Base-by-base conservation (phyloP, 768 basidiomycete species). In the Lactarius psammicola region DNA sequence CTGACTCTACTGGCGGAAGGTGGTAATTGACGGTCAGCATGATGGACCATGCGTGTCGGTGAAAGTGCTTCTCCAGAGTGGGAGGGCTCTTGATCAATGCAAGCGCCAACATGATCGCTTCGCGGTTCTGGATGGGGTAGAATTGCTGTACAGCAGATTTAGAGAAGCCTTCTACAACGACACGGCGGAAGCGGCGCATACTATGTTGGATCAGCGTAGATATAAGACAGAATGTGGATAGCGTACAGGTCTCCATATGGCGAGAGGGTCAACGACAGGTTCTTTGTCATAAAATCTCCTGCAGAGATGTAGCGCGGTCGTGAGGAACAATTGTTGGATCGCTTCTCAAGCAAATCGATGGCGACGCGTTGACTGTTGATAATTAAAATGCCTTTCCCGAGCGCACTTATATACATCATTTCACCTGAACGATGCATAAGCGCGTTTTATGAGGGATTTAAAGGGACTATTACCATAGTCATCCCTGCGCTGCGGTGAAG, bases 21-120 rank as follows among this genome's bases (percentile, higher is more conserved):
- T 49, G 31, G 15, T 60, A 60, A 13, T n/a, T 33, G 44, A 60
- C 9, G 10, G 59, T 34, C 5, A 60, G 9, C 44, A 60, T 55
- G 8, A 55, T 55, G 10, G 54, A 55, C 18, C 4, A 55, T n/a
- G 54, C 30, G 20, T 55, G 54, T 33, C 54, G 28, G 4, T 23
- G 5, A 4, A 55, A 55, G 5, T 55, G 54, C 30, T 31, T 55
- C 8, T 20, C 18, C 54, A 3, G 15, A 30, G 1, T 2, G 13
- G 54, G 5, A 20, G 54, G 54, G 10, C 7, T 55, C 54, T 33
- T 26, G 4, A 49, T 13, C 46, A 49, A 23, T 5, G n/a, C 46
- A 49, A 49, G 23, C 2, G 46, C 23, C n/a, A 55, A 33, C 15
- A 55, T 55, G 28, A 55, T 7, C 18, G 54, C 54, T 30, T 55